Evolutionary conservation across 2,329 filamentous ascomycete species (phyloP), one percentile per base, ranked within the genome.

Genomic region (Fonsecaea monophora): DNA sequence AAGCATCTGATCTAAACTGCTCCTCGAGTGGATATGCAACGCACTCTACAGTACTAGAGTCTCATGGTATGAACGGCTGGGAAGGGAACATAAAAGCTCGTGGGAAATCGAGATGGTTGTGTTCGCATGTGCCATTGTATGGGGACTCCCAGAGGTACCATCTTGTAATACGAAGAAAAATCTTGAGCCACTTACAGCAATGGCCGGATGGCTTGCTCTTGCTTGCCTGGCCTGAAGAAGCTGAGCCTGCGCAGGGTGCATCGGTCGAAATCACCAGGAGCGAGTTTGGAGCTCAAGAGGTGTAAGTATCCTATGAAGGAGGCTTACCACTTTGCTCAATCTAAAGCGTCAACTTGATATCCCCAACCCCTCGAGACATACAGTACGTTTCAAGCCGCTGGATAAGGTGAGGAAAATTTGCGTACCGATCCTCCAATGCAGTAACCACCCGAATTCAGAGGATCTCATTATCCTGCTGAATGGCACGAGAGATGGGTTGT

Each of bases 1-100:
- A 90, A 90, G 84, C 87, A 90, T 82, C 86, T 90, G 71, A 90
- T 90, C 74, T 90, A 85, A 70, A 71, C 4, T 59, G 32, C 10
- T 50, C n/a, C n/a, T 48, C 21, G 10, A 50, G 50, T 34, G 25
- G 40, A 34, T 32, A 35, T n/a, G 34, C 18, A 18, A 12, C 45
- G 30, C 21, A 25, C 18, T 18, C 45, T 9, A 50, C 12, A 18
- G 12, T 25, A 25, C 45, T 50, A 21, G 45, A 12, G n/a, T 50
- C 18, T 50, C 18, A 50, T 25, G 18, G 45, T 25, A 25, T n/a
- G 15, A 6, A 48, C 42, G 18, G 7, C 45, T 25, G 18, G 12
- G 15, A n/a, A 9, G 18, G 18, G 45, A 12, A 4, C 12, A 50
- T 21, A 25, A 50, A 50, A 50, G 45, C 15, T 50, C 45, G 4